A percentile compares a stretch with the other conserved stretches of the same genome.
These are phyloP conservation scores for Astrothelium macrocarpum DNA, from an alignment of 495 filamentous ascomycete genomes.

Conservation along the genomic window DNA sequence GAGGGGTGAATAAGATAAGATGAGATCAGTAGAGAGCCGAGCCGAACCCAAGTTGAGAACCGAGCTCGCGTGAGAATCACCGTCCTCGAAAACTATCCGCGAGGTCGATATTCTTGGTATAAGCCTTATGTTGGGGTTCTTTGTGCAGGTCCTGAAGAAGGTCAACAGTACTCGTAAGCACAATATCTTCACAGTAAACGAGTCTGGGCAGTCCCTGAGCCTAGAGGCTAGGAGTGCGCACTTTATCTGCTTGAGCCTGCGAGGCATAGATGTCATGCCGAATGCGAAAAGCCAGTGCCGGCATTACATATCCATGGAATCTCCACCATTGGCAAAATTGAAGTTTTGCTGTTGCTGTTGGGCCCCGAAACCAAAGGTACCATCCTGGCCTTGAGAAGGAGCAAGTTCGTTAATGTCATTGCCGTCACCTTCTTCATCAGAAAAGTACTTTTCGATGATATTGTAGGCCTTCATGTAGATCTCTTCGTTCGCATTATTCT, in stretches of 20 bases:
- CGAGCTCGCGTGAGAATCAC: too few relatives aligned
- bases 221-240: not conserved
- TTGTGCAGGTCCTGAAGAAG: too few relatives aligned
- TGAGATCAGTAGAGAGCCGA: not conserved
- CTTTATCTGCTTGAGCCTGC: not conserved
- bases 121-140: too few relatives aligned
- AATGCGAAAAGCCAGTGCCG: not conserved
- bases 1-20: not conserved
- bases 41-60: not conserved
- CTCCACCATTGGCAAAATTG: constrained; percentile 84
- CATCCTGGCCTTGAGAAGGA: constrained; percentile 54
- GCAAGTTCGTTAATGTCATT: constrained; percentile 58
- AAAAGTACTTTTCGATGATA: constrained; percentile 99
- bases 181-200: too few relatives aligned
- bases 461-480: constrained; percentile 99
- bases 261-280: not conserved
- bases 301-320: constrained; percentile 96
- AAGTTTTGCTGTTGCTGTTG: constrained; percentile 71
- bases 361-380: constrained; percentile 77
- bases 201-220: too few relatives aligned
- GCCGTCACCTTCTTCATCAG: constrained; percentile 85
- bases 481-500: constrained; percentile 99
- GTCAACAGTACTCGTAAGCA: too few relatives aligned
- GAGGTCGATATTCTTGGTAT: not conserved
- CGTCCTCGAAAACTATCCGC: not conserved